Conservation (phyloP, 768 basidiomycete species). For the Naematelia aurantialba region DNA sequence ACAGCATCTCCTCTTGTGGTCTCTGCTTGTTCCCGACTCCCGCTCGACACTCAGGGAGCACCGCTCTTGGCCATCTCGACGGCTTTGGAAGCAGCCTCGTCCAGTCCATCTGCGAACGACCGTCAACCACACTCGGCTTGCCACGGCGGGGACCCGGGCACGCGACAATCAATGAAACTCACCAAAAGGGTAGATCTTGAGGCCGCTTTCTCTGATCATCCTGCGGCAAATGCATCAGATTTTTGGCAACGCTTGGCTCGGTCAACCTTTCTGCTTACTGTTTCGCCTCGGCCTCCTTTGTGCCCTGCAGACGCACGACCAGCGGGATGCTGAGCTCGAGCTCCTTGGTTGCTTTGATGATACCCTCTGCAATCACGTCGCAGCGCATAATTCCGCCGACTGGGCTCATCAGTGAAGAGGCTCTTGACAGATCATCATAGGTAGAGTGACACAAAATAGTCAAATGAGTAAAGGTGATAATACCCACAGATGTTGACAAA, state of each 20-base stretch:
- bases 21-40: too few relatives aligned
- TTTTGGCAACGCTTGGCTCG: too few relatives aligned
- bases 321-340: constrained; percentile 77
- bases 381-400: constrained; percentile 90
- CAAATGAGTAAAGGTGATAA: not conserved
- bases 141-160: not conserved
- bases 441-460: not conserved
- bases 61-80: constrained; percentile 46
- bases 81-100: constrained; percentile 70
- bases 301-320: constrained; percentile 92
- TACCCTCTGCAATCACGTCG: constrained; percentile 67
- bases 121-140: not conserved
- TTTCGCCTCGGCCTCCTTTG: constrained; percentile 93
- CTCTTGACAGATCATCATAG: not conserved
- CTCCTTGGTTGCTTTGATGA: constrained; percentile 96
- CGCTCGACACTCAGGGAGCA: not conserved
- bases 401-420: constrained; percentile 31
- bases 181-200: constrained; percentile 83
- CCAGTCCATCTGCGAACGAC: constrained; percentile 63
- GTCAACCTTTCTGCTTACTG: constrained; percentile 58
- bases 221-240: constrained; percentile 53
- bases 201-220: constrained; percentile 86
- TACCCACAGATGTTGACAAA: constrained; percentile 73
- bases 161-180: constrained; percentile 9
- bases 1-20: too few relatives aligned